Evolutionary conservation across 2,329 filamentous ascomycete species (phyloP), one percentile per base, ranked within the genome.

Genomic region (Dactylonectria macrodidyma): DNA sequence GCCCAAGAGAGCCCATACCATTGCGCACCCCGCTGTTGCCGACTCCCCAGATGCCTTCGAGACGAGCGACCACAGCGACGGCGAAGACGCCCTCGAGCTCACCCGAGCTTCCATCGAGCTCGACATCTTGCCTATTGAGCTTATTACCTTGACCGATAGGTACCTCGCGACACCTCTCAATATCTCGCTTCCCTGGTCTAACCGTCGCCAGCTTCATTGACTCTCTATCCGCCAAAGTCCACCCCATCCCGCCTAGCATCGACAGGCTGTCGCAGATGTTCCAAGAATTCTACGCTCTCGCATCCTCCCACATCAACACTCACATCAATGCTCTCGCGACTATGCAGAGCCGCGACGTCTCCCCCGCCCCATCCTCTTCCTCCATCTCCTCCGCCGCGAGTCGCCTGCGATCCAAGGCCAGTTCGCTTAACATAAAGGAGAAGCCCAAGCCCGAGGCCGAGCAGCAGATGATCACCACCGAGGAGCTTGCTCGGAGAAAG

Each of bases 91-190:
- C 30, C 67, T 81, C 5, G 87, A 89, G 68, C 75, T 80, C 2
- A 84, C 84, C 1, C 79, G 88, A 66, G 82, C 84, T 24, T 90
- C 92, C 3, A 88, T 93, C 70, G 91, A 93, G 65, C 91, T 96
- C 70, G 94, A 97, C 75, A 93, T 97, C 77, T 89, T 99, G 48
- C 96, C 96, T 14, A 96, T 98, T 76, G 96, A 99, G 86, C 89
- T 99, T 66, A 88, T 96, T 66, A 96, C 94, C 80, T 84, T 98
- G 78, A 94, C 93, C 22, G 95, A 98, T 81, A 93, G 93, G 94
- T 95, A 84, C 68, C 80, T 72, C 47, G 36, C n/a, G 10, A 14
- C 55, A 30, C 56, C 44, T 26, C n/a, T 11, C 36, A 62, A 60
- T 33, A 36, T 33, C 47, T 51, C 24, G 24, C 19, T 44, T 41